These are phyloP conservation scores for Fusarium solani-melongenae DNA, from an alignment of 2,329 filamentous ascomycete genomes.

Conservation along the genomic window DNA sequence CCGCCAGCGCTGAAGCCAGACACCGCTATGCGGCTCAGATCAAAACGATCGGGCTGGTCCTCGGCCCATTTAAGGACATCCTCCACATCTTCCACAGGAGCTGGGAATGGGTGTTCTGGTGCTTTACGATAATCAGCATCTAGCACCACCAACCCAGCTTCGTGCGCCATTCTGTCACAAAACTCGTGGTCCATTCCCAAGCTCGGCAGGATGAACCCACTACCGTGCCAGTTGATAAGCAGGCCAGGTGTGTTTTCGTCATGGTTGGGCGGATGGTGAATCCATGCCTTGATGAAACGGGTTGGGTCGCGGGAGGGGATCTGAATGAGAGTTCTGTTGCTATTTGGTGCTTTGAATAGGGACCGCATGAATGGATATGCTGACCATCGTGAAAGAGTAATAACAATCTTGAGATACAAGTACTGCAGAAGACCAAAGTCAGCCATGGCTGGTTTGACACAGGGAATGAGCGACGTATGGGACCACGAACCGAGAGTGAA, in stretches of 20 bases:
- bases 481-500: background rate
- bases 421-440: background rate
- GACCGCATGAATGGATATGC: background rate
- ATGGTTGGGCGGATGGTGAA: background rate
- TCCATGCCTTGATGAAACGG: background rate
- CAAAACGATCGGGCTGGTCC: background rate
- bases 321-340: background rate
- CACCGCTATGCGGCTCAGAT: background rate
- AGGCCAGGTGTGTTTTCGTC: background rate
- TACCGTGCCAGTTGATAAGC: background rate
- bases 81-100: background rate
- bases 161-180: background rate
- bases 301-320: background rate
- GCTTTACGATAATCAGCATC: background rate
- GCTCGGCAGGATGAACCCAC: background rate
- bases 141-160: background rate
- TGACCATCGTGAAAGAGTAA: background rate
- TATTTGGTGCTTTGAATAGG: background rate
- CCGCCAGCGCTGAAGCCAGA: background rate
- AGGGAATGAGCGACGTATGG: background rate
- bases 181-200: background rate
- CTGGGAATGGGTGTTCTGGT: background rate
- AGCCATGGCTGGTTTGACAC: background rate
- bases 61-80: background rate
- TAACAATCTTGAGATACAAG: background rate